Base-by-base conservation (phyloP, 768 basidiomycete genomes). In the Astraeus odoratus region DNA sequence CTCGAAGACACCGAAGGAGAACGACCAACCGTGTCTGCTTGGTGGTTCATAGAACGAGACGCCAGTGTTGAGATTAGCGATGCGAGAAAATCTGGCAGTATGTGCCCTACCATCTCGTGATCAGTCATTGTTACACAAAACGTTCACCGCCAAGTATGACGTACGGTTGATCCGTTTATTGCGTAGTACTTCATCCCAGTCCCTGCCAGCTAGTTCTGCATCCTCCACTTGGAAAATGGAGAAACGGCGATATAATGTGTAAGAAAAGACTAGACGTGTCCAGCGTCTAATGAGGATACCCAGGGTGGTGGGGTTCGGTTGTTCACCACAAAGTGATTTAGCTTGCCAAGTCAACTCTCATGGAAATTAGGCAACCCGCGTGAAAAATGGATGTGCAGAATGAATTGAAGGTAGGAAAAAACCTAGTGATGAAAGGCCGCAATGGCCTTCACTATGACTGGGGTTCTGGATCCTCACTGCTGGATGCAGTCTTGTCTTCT, bases 371-470 rank as follows among this genome's bases (percentile, higher is more conserved):
- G n/a, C 8, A 18, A 29, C 84, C 70, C 57, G 90, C 88, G 86
- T 88, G 69, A 89, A 92, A 71, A 92, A 91, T 0, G 89, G 85
- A 2, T 85, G 84, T 10, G 80, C 80, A 30, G 87, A 78, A 59
- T 92, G 89, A 43, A 90, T 82, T 3, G 87, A 89, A 8, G 89
- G 88, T 18, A 91, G 68, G 12, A 83, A 60, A 50, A 82, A 92
- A 16, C 86, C 82, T 54, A 80, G 76, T 38, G 73, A 54, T 47
- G 80, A n/a, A n/a, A n/a, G n/a, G n/a, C n/a, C n/a, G n/a, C n/a
- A n/a, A n/a, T n/a, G n/a, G n/a, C n/a, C n/a, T n/a, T n/a, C n/a
- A n/a, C n/a, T n/a, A n/a, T n/a, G n/a, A n/a, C n/a, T n/a, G n/a
- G n/a, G n/a, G n/a, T n/a, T n/a, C n/a, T n/a, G n/a, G n/a, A n/a